Base-by-base conservation (phyloP, 768 basidiomycete genomes). In the Boletus reticulatus region DNA sequence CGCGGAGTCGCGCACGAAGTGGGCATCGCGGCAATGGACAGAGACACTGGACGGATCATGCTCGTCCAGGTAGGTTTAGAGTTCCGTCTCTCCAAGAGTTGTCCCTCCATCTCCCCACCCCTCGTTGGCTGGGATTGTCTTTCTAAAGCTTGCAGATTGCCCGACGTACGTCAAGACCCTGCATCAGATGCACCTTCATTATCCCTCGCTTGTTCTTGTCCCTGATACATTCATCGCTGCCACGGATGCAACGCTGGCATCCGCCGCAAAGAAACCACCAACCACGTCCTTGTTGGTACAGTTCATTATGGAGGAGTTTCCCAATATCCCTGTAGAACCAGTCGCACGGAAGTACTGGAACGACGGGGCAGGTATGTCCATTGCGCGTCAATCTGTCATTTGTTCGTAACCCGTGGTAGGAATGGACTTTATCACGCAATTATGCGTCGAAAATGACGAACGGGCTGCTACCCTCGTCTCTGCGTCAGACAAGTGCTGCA, bases 131-230 rank as follows among this genome's bases (percentile, higher is more conserved):
- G 31, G 17, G 29, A 6, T 9, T 20, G 10, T 43, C 4, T 20
- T 10, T 14, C 42, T 34, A 17, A 55, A 95, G 91, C 78, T 93
- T 31, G 84, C 87, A 36, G 94, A 97, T 66, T 88, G 88, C 55
- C 85, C 90, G 53, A 94, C 93, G 14, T 95, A 93, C 59, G 86
- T 92, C 56, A 94, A 94, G 70, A 90, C 91, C 0, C 71, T 94
- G 19, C 89, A 93, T 64, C 91, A 93, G 58, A 84, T 93, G 83
- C 85, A 90, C 62, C 68, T 92, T 11, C 87, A 93, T 60, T 76
- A 73, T 6, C 94, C 94, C 0, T 76, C 72, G 12, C 74, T 87
- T 22, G 77, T 96, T 37, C 77, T 96, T 17, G 83, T 95, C 20
- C 92, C 92, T 3, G 91, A 94, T 66, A 93, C 88, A 0, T 91